Evolutionary conservation across 2,329 filamentous ascomycete genomes (phyloP).

Genomic region (Colletotrichum karsti): DNA sequence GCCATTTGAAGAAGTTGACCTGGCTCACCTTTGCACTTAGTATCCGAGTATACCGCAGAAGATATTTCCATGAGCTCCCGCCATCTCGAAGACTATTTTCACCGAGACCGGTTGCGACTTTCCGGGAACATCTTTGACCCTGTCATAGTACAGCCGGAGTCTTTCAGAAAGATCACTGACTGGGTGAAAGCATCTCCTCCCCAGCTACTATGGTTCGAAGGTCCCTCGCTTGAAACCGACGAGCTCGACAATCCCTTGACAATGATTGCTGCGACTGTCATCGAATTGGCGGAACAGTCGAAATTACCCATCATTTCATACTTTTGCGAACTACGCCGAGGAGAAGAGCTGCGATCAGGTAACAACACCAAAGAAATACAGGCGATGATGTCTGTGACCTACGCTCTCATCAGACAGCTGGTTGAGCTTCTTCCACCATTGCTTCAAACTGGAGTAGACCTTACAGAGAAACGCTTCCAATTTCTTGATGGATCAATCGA

Average conservation of each 20-base stretch:
- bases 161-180: neutral
- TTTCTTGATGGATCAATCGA: neutral
- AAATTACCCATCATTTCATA: conserved; percentile 26
- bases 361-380: conserved; percentile 5
- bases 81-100: neutral
- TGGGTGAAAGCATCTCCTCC: neutral
- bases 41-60: neutral
- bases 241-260: conserved; percentile 19
- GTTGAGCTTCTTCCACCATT: conserved; percentile 17
- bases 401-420: conserved; percentile 26
- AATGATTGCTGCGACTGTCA: conserved; percentile 11
- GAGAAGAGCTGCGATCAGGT: neutral
- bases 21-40: too few relatives aligned
- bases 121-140: neutral
- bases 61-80: neutral
- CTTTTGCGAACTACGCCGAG: conserved; percentile 28
- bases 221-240: neutral
- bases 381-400: neutral
- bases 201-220: conserved; percentile 27
- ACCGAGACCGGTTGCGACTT: neutral
- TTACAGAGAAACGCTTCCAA: neutral
- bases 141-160: neutral
- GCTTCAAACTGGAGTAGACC: neutral
- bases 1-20: too few relatives aligned
- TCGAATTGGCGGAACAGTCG: conserved; percentile 1